Conservation (phyloP, 768 basidiomycete genomes). For the Mycena sanguinolenta region DNA sequence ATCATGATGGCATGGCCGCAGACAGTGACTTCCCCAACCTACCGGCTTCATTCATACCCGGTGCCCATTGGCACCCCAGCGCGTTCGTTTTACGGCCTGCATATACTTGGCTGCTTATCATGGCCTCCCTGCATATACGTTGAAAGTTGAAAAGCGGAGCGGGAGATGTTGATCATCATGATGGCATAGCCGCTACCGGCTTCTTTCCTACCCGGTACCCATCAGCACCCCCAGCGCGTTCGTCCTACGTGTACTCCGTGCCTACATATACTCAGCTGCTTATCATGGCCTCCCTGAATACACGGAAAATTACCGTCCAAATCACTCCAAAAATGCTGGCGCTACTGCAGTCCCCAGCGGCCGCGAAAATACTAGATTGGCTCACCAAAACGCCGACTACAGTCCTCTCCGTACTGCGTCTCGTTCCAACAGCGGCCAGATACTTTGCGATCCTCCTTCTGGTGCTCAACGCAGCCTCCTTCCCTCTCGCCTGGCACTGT, state of each 20-base stretch:
- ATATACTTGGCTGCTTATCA: not conserved
- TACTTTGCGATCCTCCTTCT: slow-evolving; percentile 14
- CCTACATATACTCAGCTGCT: not conserved
- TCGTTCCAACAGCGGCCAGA: slow-evolving; percentile 8
- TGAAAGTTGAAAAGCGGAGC: too few relatives aligned
- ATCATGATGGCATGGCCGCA: too few relatives aligned
- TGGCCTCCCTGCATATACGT: not conserved
- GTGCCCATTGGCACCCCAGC: not conserved
- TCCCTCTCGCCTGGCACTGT: slow-evolving; percentile 34
- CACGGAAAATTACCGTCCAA: not conserved
- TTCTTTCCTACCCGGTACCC: too few relatives aligned
- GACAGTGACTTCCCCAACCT: not conserved
- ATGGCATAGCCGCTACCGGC: too few relatives aligned
- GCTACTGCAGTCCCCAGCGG: not conserved
- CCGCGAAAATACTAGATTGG: not conserved
- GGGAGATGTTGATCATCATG: too few relatives aligned
- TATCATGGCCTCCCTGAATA: not conserved
- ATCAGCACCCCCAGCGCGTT: too few relatives aligned
- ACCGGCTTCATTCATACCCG: not conserved
- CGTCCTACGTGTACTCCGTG: not conserved
- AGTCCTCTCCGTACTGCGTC: not conserved
- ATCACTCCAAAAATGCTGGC: not conserved
- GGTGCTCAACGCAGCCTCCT: slow-evolving; percentile 25
- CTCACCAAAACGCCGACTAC: too few relatives aligned
- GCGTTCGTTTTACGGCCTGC: not conserved